These are phyloP conservation scores for Raffaelea arxii DNA, from an alignment of 2,329 filamentous ascomycete species.

Conservation along the genomic window DNA sequence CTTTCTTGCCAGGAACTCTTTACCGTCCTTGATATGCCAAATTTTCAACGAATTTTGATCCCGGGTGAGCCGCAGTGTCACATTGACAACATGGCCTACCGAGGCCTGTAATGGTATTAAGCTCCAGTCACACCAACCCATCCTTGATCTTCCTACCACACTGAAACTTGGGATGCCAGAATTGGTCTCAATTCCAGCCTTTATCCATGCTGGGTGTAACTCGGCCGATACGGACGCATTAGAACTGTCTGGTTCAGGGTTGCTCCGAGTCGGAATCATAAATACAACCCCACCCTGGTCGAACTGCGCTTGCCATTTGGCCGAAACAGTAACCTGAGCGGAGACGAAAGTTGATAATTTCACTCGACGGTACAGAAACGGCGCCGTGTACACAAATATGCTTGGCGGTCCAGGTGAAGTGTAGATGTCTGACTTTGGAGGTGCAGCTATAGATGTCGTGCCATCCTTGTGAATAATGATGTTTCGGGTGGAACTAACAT, in stretches of 20 bases:
- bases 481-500: background rate
- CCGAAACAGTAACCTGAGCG: conserved; percentile 6
- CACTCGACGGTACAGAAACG: conserved; percentile 3
- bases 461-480: background rate
- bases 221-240: too few species aligned
- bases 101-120: conserved; percentile 7
- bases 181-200: conserved; percentile 12
- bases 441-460: conserved; percentile 3
- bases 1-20: conserved; percentile 7
- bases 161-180: conserved; percentile 9
- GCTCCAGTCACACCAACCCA: conserved; percentile 12
- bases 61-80: conserved; percentile 6
- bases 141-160: conserved; percentile 4
- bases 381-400: conserved; percentile 7
- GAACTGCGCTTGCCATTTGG: conserved; percentile 7
- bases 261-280: conserved; percentile 5
- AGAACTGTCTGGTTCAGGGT: conserved; percentile 5
- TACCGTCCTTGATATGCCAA: conserved; percentile 2
- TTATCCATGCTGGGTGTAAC: too few species aligned
- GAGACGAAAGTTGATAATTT: conserved; percentile 3
- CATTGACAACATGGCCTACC: background rate
- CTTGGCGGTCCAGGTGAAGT: conserved; percentile 4
- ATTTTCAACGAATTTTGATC: conserved; percentile 9
- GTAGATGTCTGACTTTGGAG: conserved; percentile 13
- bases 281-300: conserved; percentile 12